Evolutionary conservation across 2,329 filamentous ascomycete genomes (phyloP), one percentile per base, ranked within the genome.

Genomic region (Bimuria novae-zelandiae): DNA sequence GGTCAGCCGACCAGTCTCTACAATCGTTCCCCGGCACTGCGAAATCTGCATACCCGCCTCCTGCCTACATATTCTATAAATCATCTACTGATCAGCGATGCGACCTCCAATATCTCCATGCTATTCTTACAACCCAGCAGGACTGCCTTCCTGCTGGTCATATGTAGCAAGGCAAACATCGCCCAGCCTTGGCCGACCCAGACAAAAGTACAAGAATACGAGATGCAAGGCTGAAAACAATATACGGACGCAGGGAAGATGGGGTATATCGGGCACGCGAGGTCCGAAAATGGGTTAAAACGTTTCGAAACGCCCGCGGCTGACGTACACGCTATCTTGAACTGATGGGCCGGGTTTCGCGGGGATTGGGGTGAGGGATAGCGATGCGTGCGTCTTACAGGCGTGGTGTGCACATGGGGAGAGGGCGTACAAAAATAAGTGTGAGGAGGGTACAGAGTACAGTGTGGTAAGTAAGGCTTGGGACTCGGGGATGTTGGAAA

Each of bases 271-370:
- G 27, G 32, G 54, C 32, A 59, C 48, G 54, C 59, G 55, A 65
- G 46, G 56, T 29, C 59, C 57, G 52, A 58, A 65, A 58, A 49
- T 41, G 57, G 65, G 49, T 52, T 62, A 66, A 63, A 61, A 55
- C 40, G 63, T 65, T 68, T 68, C 61, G 55, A 66, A 64, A 63
- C 56, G 44, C 40, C 32, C 52, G 49, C 54, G 54, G 53, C 46
- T 48, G 62, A 55, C 53, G 45, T 21, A 47, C 49, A 55, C 61
- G 50, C 25, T 32, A 48, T 40, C 44, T 44, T 41, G 64, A 63
- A 64, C 63, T 44, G 51, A 43, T 63, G 64, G 64, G 45, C 63
- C 52, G 49, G 58, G 60, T 59, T 60, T n/a, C n/a, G n/a, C 25
- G 10, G 10, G 25, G 25, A 37, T 50, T 47, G 52, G 39, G 47